phyloP scores from a whole-genome alignment of 2,329 filamentous ascomycete genomes.

The Xylariaceae sp. region DNA sequence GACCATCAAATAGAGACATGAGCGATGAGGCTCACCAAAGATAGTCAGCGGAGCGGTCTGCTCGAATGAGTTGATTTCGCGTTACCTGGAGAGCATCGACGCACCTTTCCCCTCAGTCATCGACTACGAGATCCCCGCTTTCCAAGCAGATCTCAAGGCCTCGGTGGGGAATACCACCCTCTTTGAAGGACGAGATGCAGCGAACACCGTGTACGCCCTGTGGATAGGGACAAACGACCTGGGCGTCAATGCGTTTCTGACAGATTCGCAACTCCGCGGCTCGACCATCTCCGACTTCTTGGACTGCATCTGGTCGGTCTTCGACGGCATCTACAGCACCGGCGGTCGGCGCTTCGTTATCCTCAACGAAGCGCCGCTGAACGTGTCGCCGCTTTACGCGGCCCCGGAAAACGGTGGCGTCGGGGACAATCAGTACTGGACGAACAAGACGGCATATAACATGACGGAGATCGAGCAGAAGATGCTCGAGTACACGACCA shows the following conservation, averaged over 20 bases:
- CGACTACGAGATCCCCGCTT: conserved; percentile 58
- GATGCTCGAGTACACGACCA: conserved; percentile 45
- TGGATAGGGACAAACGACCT: conserved; percentile 84
- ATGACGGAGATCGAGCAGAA: conserved; percentile 42
- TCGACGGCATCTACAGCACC: conserved; percentile 59
- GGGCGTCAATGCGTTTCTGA: conserved; percentile 61
- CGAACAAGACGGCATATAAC: conserved; percentile 41
- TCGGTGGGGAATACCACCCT: conserved; percentile 29
- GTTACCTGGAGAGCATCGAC: conserved; percentile 46
- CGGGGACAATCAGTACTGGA: conserved; percentile 41
- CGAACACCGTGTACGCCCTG: conserved; percentile 67
- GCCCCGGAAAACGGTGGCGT: conserved; percentile 38
- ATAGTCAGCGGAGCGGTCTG: conserved; percentile 65
- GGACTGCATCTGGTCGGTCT: conserved; percentile 61
- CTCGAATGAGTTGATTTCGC: conserved; percentile 62
- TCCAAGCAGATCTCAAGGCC: conserved; percentile 43
- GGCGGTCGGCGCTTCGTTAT: conserved; percentile 70
- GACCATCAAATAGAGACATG: conserved; percentile 2
- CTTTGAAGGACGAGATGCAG: conserved; percentile 39
- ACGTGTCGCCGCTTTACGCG: conserved; percentile 65
- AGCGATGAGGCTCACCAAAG: no score
- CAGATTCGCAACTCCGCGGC: conserved; percentile 56
- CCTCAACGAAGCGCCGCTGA: conserved; percentile 63
- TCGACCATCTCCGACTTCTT: conserved; percentile 58
- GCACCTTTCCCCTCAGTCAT: conserved; percentile 57